phyloP scores from a whole-genome alignment of 1,284 basidiomycete genomes.

The Malassezia pachydermatis region DNA sequence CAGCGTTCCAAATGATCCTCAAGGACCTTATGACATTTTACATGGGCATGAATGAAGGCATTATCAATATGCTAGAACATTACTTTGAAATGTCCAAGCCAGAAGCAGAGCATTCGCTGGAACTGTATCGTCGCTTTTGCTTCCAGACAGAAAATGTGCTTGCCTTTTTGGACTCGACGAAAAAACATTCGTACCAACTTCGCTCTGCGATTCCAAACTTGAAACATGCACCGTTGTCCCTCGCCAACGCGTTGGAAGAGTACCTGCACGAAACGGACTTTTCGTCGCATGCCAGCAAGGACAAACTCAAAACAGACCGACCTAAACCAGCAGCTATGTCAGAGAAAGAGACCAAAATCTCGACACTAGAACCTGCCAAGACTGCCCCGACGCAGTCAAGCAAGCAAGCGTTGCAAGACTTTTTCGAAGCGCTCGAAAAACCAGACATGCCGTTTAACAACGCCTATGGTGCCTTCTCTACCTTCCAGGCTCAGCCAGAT shows the following conservation, averaged over 20 bases:
- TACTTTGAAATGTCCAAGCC: slow-evolving; percentile 97
- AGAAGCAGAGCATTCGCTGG: slow-evolving; percentile 75
- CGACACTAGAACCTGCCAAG: neutral
- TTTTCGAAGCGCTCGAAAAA: slow-evolving; percentile 81
- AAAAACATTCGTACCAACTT: slow-evolving; percentile 79
- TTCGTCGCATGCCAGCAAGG: slow-evolving; percentile 52
- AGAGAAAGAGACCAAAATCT: neutral
- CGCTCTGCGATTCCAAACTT: slow-evolving; percentile 89
- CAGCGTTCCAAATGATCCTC: slow-evolving; percentile 85
- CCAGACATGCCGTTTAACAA: slow-evolving; percentile 62
- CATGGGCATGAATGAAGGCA: slow-evolving; percentile 92
- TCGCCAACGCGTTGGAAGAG: slow-evolving; percentile 85
- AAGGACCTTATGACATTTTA: slow-evolving; percentile 92
- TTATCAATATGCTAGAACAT: slow-evolving; percentile 90
- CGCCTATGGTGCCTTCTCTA: slow-evolving; percentile 18
- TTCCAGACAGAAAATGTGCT: slow-evolving; percentile 86
- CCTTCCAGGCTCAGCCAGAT: slow-evolving; percentile 29
- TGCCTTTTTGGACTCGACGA: slow-evolving; percentile 83
- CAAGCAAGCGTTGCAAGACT: slow-evolving; percentile 61
- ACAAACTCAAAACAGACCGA: neutral
- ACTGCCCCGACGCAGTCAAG: slow-evolving; percentile 14
- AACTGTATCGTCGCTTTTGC: slow-evolving; percentile 88
- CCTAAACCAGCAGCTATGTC: neutral
- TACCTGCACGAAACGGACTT: slow-evolving; percentile 93
- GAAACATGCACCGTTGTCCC: slow-evolving; percentile 85